phyloP scores from a whole-genome alignment of 2,329 filamentous ascomycete species.

The Fusarium sp. region DNA sequence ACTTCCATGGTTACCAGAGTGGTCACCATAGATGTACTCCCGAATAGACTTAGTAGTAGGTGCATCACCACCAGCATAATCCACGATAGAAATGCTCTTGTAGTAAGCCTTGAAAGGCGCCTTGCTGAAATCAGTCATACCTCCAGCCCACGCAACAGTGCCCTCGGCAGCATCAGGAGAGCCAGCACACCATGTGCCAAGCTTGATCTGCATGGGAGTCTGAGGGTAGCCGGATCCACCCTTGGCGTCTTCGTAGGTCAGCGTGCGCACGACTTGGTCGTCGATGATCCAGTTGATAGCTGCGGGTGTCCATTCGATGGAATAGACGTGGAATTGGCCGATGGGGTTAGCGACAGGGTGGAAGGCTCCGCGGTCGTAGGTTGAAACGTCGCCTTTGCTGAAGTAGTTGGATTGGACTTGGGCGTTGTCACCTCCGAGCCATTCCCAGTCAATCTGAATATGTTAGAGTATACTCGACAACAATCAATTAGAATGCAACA shows the following conservation, averaged over 20 bases:
- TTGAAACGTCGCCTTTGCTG: conserved; percentile 73
- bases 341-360: conserved; percentile 64
- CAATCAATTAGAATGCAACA: not conserved
- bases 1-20: conserved; percentile 56
- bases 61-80: conserved; percentile 56
- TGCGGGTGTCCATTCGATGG: conserved; percentile 74
- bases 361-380: conserved; percentile 72
- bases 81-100: conserved; percentile 58
- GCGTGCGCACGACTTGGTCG: conserved; percentile 68
- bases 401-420: conserved; percentile 88
- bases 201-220: conserved; percentile 77
- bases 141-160: conserved; percentile 78
- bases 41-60: conserved; percentile 51
- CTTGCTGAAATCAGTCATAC: conserved; percentile 59
- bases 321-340: conserved; percentile 70
- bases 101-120: conserved; percentile 59
- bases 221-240: conserved; percentile 73
- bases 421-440: conserved; percentile 75
- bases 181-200: conserved; percentile 75
- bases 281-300: conserved; percentile 74
- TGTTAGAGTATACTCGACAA: not conserved
- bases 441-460: conserved; percentile 82
- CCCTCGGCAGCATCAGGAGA: conserved; percentile 70
- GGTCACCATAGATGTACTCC: conserved; percentile 57
- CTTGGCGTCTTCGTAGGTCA: conserved; percentile 69